Conservation (phyloP, 1,139 yeast species). For the Candida sp. region DNA sequence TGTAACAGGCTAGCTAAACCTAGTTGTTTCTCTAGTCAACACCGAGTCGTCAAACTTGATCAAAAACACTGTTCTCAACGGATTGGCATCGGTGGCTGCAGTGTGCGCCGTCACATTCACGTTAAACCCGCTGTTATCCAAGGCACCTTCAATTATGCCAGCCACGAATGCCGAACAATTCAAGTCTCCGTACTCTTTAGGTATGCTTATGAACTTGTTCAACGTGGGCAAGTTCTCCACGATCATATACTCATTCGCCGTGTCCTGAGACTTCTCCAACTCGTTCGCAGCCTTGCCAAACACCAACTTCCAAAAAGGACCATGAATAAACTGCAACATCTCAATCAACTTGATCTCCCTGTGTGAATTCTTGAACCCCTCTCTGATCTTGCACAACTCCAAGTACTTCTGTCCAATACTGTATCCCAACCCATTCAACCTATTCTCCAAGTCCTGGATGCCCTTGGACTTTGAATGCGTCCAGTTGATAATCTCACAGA, state of each 20-base stretch:
- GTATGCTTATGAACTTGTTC: slow-evolving; percentile 78
- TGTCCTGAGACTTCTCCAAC: slow-evolving; percentile 85
- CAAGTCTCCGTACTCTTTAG: slow-evolving; percentile 78
- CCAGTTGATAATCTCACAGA: slow-evolving; percentile 75
- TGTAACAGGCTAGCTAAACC: slow-evolving; percentile 8
- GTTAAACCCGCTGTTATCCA: slow-evolving; percentile 79
- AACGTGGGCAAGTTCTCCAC: slow-evolving; percentile 82
- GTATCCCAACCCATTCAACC: slow-evolving; percentile 78
- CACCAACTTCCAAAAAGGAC: slow-evolving; percentile 79
- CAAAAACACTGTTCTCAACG: slow-evolving; percentile 81
- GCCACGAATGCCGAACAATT: slow-evolving; percentile 90
- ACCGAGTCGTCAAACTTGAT: slow-evolving; percentile 73
- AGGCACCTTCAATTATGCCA: slow-evolving; percentile 89
- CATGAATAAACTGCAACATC: slow-evolving; percentile 81
- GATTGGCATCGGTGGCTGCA: slow-evolving; percentile 66
- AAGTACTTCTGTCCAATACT: slow-evolving; percentile 56
- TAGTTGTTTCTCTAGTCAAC: slow-evolving; percentile 54
- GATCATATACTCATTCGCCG: slow-evolving; percentile 82
- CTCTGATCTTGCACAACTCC: slow-evolving; percentile 47
- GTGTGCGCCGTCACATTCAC: slow-evolving; percentile 91
- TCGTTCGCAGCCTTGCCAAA: slow-evolving; percentile 90
- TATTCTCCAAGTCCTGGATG: slow-evolving; percentile 75
- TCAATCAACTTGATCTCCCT: slow-evolving; percentile 80
- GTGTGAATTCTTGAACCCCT: slow-evolving; percentile 65
- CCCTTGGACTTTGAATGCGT: slow-evolving; percentile 68